A percentile compares a stretch with the other conserved stretches of the same genome.
phyloP scores from a whole-genome alignment of 78 protist species.

The Speleostelium caveatum region DNA sequence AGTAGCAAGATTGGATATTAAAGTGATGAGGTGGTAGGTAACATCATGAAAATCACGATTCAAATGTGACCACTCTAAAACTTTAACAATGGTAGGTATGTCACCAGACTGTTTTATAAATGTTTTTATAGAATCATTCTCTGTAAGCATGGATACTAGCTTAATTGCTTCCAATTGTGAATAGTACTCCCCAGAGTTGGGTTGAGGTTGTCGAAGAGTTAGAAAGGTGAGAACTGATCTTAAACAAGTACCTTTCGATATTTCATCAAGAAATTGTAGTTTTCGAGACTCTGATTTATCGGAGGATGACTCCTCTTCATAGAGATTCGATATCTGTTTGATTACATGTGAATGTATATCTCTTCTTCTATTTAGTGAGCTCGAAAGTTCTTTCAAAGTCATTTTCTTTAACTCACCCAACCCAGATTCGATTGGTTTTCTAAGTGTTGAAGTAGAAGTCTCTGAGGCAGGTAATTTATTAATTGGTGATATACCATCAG shows the following conservation, averaged over 20 bases:
- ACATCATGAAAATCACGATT: not conserved
- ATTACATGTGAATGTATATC: constrained; percentile 54
- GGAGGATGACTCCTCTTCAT: constrained; percentile 4
- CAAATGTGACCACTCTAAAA: constrained; percentile 40
- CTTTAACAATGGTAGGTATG: constrained; percentile 33
- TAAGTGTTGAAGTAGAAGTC: not conserved
- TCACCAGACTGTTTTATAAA: constrained; percentile 72
- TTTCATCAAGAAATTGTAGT: constrained; percentile 14
- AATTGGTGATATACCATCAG: not conserved
- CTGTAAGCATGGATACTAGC: constrained; percentile 39
- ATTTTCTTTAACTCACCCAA: constrained; percentile 33
- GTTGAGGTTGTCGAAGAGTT: constrained; percentile 1
- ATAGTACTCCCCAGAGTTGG: constrained; percentile 16
- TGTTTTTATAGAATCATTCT: constrained; percentile 46
- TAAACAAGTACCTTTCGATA: constrained; percentile 41
- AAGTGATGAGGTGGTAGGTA: not conserved
- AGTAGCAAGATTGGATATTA: constrained; percentile 55
- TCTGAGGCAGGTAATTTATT: not conserved
- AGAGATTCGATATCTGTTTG: constrained; percentile 31
- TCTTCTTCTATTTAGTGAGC: constrained; percentile 39
- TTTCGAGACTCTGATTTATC: not conserved
- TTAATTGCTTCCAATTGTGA: constrained; percentile 44
- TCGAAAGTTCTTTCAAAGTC: constrained; percentile 41
- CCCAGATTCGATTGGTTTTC: constrained; percentile 16
- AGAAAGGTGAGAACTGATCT: constrained; percentile 33